These are phyloP conservation scores for Tulasnella sp. DNA, from an alignment of 768 basidiomycete genomes.

Conservation along the genomic window DNA sequence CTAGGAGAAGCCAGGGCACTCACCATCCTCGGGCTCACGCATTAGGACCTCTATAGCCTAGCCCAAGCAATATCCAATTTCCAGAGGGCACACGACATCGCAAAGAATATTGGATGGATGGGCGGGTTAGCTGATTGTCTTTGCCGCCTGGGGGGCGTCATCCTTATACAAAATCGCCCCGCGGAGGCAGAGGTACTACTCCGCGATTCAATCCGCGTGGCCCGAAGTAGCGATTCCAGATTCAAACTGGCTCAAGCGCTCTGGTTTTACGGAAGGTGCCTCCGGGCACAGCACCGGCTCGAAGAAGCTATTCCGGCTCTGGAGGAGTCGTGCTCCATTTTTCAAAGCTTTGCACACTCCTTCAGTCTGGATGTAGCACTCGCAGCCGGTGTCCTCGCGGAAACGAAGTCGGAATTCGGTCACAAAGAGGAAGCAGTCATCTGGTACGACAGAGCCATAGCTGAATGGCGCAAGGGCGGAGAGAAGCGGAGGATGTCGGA, in stretches of 20 bases:
- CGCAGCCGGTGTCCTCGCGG: background rate
- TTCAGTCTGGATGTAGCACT: background rate
- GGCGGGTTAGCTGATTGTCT: background rate
- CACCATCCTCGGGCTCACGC: background rate
- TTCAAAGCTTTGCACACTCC: background rate
- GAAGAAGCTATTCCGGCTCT: background rate
- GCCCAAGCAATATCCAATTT: background rate
- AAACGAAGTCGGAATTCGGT: background rate
- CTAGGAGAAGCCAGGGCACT: background rate
- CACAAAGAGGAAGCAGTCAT: background rate
- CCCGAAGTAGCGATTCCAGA: background rate
- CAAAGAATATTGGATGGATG: background rate
- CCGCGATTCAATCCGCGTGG: background rate
- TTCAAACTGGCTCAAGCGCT: background rate
- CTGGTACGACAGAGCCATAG: background rate
- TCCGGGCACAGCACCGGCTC: background rate
- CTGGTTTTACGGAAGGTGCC: background rate
- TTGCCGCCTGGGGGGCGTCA: background rate
- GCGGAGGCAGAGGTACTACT: background rate
- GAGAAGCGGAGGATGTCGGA: too few relatives aligned
- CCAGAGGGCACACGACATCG: background rate
- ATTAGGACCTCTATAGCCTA: background rate
- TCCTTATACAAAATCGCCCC: background rate
- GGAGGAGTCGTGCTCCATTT: background rate
- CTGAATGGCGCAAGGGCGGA: background rate